Evolutionary conservation across 345 rosid genomes (phyloP).

Genomic region (Eucalyptus regnans): DNA sequence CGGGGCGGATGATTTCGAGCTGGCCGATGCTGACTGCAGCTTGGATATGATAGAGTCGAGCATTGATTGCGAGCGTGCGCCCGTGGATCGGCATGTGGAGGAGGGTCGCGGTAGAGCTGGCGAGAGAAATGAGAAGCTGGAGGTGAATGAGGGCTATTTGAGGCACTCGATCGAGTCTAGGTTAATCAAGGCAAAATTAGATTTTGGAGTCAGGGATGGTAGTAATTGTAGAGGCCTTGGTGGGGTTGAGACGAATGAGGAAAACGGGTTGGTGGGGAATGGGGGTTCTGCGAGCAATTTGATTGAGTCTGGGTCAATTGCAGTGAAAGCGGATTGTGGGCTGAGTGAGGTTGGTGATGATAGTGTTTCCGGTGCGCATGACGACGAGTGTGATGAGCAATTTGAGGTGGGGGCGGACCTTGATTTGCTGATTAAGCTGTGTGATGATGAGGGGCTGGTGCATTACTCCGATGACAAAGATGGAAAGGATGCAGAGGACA

Average conservation of each 20-base stretch:
- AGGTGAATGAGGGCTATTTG: slow-evolving; percentile 12
- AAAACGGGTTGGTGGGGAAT: slow-evolving; percentile 1
- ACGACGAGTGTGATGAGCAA: neutral
- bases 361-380: slow-evolving; percentile 4
- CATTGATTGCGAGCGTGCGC: slow-evolving; percentile 25
- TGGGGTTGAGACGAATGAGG: neutral
- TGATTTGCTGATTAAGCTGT: slow-evolving; percentile 49
- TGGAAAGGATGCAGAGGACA: neutral
- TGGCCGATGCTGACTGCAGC: slow-evolving; percentile 21
- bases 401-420: slow-evolving; percentile 33
- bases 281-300: slow-evolving; percentile 39
- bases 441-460: slow-evolving; percentile 12
- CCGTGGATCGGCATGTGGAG: neutral
- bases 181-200: neutral
- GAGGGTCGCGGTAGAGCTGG: neutral
- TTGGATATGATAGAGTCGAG: slow-evolving; percentile 59
- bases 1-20: neutral
- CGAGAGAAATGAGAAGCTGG: slow-evolving; percentile 2
- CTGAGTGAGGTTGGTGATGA: neutral
- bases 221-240: neutral
- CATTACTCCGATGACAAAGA: neutral
- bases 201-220: neutral
- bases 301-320: slow-evolving; percentile 44
- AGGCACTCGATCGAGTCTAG: neutral
- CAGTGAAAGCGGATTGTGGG: neutral